Evolutionary conservation across 805 yeast genomes (phyloP), one percentile per base, ranked within the genome.

Genomic region (Schwanniomyces polymorphus): DNA sequence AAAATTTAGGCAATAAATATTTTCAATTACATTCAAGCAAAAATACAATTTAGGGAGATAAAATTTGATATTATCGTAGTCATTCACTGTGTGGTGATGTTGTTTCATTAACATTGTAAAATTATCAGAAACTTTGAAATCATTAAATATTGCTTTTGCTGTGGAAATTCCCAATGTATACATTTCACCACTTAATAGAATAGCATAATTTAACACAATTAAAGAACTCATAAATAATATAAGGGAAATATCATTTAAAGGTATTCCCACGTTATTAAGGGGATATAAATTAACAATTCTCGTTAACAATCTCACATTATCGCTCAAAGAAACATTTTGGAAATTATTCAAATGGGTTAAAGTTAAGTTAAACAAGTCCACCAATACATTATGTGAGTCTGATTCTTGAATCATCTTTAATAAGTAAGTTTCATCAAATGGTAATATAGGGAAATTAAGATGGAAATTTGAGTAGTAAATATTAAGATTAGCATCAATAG

Each of bases 141-240:
- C 89, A 58, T 80, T 80, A 57, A 84, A 79, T 11, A 82, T 71
- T 1, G 83, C 66, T 11, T 76, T 71, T 1, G 85, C 70, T 38
- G 61, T 67, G 3, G 82, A 74, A 26, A 86, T 68, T 1, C 85
- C 83, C 34, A 82, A 65, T 6, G 87, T 79, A 56, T 79, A 82
- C 29, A 76, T 72, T 44, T 79, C 80, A 0, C 91, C 91, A 21
- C 82, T 77, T 35, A 84, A 66, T 2, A 83, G 65, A 8, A 84
- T 73, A 8, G 81, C 65, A 56, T 82, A 86, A 56, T 84, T 84
- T 27, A 82, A 57, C 8, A 70, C 33, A 10, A 69, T 50, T 40
- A 72, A 58, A 6, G 69, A 49, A 7, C 64, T 55, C 38, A 70
- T 68, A 41, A 63, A 64, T 9, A 69, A 53, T 1, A 64, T 51